A percentile compares a stretch with the other conserved stretches of the same genome.
These are phyloP conservation scores for Acer yangbiense DNA, from an alignment of 345 rosid genomes.

Conservation along the genomic window DNA sequence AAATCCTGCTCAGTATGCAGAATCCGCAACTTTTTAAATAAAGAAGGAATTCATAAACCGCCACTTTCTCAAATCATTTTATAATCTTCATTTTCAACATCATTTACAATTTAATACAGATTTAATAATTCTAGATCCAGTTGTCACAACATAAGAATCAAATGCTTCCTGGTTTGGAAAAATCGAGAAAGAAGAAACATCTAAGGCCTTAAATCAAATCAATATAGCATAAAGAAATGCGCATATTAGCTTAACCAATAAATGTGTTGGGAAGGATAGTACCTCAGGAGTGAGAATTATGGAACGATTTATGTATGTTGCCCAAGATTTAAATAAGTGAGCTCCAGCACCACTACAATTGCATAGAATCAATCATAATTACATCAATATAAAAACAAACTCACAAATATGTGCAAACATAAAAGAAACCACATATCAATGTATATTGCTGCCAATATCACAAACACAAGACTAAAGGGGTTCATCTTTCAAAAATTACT, in stretches of 20 bases:
- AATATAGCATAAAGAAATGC: neutral
- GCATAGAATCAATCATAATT: slow-evolving; percentile 8
- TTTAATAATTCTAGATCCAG: too few relatives aligned
- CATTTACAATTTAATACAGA: neutral
- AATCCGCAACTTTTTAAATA: neutral
- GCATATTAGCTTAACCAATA: neutral
- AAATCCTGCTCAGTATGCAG: neutral
- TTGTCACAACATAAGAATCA: too few relatives aligned
- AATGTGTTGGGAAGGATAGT: slow-evolving; percentile 14
- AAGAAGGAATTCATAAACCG: neutral
- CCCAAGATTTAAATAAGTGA: slow-evolving; percentile 83
- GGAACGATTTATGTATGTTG: slow-evolving; percentile 69
- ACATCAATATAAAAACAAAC: slow-evolving; percentile 16
- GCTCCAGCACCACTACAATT: slow-evolving; percentile 68
- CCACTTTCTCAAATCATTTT: too few relatives aligned
- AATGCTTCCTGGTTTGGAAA: too few relatives aligned
- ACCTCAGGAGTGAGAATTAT: slow-evolving; percentile 89
- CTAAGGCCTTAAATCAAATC: neutral
- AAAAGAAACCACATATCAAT: neutral
- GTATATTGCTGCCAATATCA: neutral
- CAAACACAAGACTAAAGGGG: neutral
- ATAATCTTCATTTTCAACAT: too few relatives aligned
- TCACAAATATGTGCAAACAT: neutral
- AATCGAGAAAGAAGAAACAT: too few relatives aligned
- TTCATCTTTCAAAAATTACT: neutral